Percentiles rank a stretch among this genome's conserved stretches.
Conservation (phyloP, 176 grass and related monocot genomes). For the Cenchrus americanus region DNA sequence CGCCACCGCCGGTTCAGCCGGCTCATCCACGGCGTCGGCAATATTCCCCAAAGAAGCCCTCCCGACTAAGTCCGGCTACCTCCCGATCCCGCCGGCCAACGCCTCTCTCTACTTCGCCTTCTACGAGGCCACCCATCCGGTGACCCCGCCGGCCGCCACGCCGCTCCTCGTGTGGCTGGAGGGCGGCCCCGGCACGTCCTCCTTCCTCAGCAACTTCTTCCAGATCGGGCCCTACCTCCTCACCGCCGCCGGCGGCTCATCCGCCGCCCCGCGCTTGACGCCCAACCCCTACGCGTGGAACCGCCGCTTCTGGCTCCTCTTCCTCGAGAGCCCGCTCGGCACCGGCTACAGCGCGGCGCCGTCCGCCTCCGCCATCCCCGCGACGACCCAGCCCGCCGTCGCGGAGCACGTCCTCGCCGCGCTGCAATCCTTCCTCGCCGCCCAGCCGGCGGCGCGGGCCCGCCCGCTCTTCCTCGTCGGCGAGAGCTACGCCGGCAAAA, state of each 20-base stretch:
- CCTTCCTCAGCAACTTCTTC: conserved; percentile 55
- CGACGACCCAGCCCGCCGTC: conserved; percentile 43
- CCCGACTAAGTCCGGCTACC: background rate
- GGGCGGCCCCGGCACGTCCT: conserved; percentile 62
- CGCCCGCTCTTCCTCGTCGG: conserved; percentile 50
- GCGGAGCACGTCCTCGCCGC: conserved; percentile 48
- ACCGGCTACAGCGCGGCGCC: conserved; percentile 50
- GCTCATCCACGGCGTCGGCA: background rate
- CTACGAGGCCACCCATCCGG: too few species aligned
- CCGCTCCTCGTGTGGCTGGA: conserved; percentile 64
- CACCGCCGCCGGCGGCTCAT: too few species aligned
- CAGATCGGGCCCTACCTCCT: conserved; percentile 59
- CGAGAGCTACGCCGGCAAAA: conserved; percentile 70
- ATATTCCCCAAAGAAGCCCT: background rate
- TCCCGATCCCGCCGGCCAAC: background rate
- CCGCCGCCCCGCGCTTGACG: too few species aligned
- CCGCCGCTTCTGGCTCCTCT: conserved; percentile 55
- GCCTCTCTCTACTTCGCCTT: background rate
- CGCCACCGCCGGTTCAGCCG: background rate
- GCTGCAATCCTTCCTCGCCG: conserved; percentile 43
- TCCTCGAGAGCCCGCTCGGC: conserved; percentile 67
- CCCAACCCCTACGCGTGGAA: conserved; percentile 64
- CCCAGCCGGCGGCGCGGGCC: background rate
- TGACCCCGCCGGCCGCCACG: conserved; percentile 27
- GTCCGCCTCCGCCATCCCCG: conserved; percentile 25